Percentiles rank a stretch among this genome's conserved stretches.
Conservation (phyloP, 768 basidiomycete species). For the Daedaleopsis sinensis region DNA sequence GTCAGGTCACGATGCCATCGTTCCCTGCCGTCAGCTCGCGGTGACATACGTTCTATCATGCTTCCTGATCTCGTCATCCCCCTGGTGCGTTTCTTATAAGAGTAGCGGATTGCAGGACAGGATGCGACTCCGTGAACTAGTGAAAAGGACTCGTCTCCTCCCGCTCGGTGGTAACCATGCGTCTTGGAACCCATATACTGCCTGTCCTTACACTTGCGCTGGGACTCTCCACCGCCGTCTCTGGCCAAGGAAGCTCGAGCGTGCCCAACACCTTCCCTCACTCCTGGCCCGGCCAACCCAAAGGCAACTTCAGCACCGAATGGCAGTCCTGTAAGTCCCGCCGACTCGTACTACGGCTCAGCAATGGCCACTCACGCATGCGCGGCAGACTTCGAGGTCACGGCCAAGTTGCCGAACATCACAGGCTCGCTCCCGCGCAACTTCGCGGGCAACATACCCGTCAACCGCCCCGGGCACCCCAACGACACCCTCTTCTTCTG, state of each 20-base stretch:
- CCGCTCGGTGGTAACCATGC: neutral
- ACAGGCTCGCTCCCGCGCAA: constrained; percentile 29
- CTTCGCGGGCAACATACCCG: constrained; percentile 35
- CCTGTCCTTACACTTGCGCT: constrained; percentile 1
- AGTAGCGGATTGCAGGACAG: neutral
- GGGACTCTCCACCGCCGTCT: neutral
- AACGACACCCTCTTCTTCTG: constrained; percentile 39
- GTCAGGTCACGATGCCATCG: constrained; percentile 3
- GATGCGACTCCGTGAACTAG: neutral
- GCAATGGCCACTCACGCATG: too few relatives aligned
- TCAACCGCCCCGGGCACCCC: constrained; percentile 31
- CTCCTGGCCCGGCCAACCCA: constrained; percentile 29
- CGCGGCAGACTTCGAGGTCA: constrained; percentile 33
- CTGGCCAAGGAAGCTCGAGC: constrained; percentile 7
- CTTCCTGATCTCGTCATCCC: constrained; percentile 9
- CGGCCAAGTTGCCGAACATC: constrained; percentile 31
- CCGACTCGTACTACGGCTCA: neutral
- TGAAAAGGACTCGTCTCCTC: neutral
- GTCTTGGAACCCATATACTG: neutral
- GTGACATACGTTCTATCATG: constrained; percentile 10
- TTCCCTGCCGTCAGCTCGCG: constrained; percentile 10
- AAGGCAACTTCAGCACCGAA: constrained; percentile 24
- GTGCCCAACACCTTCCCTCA: constrained; percentile 30
- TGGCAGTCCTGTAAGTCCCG: constrained; percentile 33
- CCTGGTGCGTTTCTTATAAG: neutral